Base-by-base conservation (phyloP, 164 flowering plant species). In the Taxillus chinensis region DNA sequence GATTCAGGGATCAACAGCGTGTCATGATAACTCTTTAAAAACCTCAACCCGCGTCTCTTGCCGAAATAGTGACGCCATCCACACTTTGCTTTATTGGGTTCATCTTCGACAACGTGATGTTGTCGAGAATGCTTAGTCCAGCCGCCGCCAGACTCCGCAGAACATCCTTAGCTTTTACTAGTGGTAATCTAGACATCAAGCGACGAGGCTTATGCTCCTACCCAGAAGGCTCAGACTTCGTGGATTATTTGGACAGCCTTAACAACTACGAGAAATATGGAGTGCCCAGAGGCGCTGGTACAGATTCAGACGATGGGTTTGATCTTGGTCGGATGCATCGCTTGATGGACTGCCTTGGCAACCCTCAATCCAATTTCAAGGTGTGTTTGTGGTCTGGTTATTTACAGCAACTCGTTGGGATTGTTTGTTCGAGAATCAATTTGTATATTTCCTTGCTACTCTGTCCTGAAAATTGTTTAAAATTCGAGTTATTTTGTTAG, bases 201-300 rank as follows among this genome's bases (percentile, higher is more conserved):
- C 10, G 13, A n/a, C 52, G 13, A 49, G 52, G 52, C 12, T 1
- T 49, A 9, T 11, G 61, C 10, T 60, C 64, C 13, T 54, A 58
- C 38, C 48, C 76, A 5, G 80, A 80, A 54, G 85, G 81, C 17
- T 70, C 77, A 39, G 86, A 82, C 11, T 80, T 93, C 45, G 59
- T 74, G 42, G 81, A 80, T 7, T 93, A 80, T 74, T 40, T 93
- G 64, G 87, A 89, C 2, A 80, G 82, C 51, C 83, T 87, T 43
- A 90, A 84, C 62, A 90, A 93, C 71, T 87, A 80, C 50, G 97
- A 93, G 80, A 86, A 84, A 73, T 74, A 64, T 1, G 97, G 95
- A 1, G 92, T 90, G 9, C 99, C 99, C 2, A 82, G 64, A 72
- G 90, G 80, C 7, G 95, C 96, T 0, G 97, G 99, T 27, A 93